Evolutionary conservation across 2,329 filamentous ascomycete species (phyloP).

Genomic region (Fonsecaea erecta): DNA sequence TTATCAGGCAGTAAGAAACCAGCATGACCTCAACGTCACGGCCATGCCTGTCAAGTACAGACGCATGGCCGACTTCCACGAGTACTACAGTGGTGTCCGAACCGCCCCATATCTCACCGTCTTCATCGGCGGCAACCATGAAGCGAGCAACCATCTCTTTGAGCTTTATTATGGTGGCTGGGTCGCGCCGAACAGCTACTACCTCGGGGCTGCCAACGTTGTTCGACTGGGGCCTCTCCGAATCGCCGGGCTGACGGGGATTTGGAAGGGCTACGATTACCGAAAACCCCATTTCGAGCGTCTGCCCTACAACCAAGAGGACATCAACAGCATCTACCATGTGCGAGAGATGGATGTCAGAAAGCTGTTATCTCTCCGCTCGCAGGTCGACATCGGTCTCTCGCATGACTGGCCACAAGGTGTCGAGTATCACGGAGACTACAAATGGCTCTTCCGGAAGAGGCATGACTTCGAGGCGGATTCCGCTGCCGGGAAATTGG

Average conservation of each 20-base stretch:
- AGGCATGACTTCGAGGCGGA: conserved; percentile 80
- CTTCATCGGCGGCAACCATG: conserved; percentile 94
- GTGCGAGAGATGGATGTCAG: conserved; percentile 87
- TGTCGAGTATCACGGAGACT: conserved; percentile 78
- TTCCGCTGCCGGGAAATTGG: conserved; percentile 73
- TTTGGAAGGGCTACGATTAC: conserved; percentile 93
- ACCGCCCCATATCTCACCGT: conserved; percentile 86
- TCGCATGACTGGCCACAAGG: conserved; percentile 95
- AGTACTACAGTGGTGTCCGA: conserved; percentile 83
- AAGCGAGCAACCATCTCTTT: conserved; percentile 86
- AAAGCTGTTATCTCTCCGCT: conserved; percentile 81
- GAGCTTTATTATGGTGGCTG: conserved; percentile 96
- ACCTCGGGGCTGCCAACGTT: conserved; percentile 90
- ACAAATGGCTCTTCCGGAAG: conserved; percentile 67
- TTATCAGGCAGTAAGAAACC: conserved; percentile 85
- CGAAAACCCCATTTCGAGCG: conserved; percentile 81
- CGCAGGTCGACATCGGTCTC: conserved; percentile 86
- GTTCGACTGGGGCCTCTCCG: conserved; percentile 80
- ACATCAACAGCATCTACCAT: conserved; percentile 85
- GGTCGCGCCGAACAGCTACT: conserved; percentile 97
- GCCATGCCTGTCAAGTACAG: conserved; percentile 88
- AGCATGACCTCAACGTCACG: conserved; percentile 84
- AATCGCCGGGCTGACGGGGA: conserved; percentile 88
- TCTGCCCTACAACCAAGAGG: conserved; percentile 77
- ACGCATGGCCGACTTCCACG: conserved; percentile 85